phyloP scores from a whole-genome alignment of 2,329 filamentous ascomycete species.

The Pyrenophora teres region DNA sequence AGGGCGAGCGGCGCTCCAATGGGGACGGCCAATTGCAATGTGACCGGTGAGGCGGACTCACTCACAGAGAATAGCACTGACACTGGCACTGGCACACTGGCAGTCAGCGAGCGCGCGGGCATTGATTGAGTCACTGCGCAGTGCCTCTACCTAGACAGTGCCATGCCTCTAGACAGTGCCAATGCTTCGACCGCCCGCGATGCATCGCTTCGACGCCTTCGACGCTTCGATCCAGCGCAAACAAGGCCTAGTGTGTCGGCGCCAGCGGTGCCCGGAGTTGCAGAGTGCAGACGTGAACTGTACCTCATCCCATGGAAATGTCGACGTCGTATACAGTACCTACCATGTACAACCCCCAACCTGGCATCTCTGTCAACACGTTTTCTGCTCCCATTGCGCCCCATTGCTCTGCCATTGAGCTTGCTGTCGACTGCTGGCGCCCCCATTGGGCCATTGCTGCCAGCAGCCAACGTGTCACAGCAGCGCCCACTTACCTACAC shows the following conservation, averaged over 20 bases:
- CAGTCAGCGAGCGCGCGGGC: slow-evolving; percentile 22
- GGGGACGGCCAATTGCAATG: slow-evolving; percentile 32
- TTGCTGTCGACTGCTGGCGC: slow-evolving; percentile 14
- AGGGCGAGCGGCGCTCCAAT: slow-evolving; percentile 8
- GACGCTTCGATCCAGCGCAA: slow-evolving; percentile 14
- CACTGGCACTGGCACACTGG: neutral
- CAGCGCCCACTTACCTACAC: slow-evolving; percentile 21
- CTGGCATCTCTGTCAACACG: slow-evolving; percentile 6
- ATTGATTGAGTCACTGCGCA: slow-evolving; percentile 30
- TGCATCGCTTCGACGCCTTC: slow-evolving; percentile 9
- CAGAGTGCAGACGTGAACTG: neutral
- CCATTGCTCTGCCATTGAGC: slow-evolving; percentile 13
- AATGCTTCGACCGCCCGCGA: neutral
- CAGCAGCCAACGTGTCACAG: slow-evolving; percentile 26
- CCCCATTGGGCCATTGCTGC: slow-evolving; percentile 28
- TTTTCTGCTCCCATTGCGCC: slow-evolving; percentile 20
- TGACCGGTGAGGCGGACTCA: slow-evolving; percentile 8
- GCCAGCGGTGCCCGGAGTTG: slow-evolving; percentile 15
- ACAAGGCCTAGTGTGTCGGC: slow-evolving; percentile 20
- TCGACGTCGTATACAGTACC: neutral
- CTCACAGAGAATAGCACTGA: neutral
- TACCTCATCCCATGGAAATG: neutral
- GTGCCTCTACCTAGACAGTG: neutral
- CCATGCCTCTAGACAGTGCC: too few species aligned
- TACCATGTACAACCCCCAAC: too few species aligned